Evolutionary conservation across 306 rosid genomes (phyloP).

Genomic region (Quillaja saponaria): DNA sequence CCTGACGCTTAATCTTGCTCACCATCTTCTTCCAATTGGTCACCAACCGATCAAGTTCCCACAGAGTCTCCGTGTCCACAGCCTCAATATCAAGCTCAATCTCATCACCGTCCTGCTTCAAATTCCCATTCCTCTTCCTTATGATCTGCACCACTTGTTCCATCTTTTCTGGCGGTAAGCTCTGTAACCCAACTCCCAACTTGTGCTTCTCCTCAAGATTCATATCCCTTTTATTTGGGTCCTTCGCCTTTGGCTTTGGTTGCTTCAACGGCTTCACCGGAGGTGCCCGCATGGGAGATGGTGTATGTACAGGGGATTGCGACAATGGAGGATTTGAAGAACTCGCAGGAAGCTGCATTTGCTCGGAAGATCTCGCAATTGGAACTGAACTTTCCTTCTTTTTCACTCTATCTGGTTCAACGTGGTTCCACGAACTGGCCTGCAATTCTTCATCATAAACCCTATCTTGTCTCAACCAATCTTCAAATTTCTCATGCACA

Average conservation of each 20-base stretch:
- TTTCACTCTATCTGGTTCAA: constrained; percentile 52
- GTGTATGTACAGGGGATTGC: constrained; percentile 68
- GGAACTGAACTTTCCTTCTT: constrained; percentile 41
- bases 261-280: constrained; percentile 76
- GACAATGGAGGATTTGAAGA: constrained; percentile 54
- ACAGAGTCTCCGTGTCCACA: constrained; percentile 88
- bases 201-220: constrained; percentile 87
- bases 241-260: constrained; percentile 95
- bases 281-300: constrained; percentile 58
- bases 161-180: constrained; percentile 90
- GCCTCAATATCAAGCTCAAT: constrained; percentile 97
- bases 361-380: constrained; percentile 23
- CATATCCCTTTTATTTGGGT: constrained; percentile 91
- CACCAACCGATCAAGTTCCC: constrained; percentile 96
- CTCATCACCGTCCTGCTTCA: constrained; percentile 97
- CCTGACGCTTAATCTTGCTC: constrained; percentile 90
- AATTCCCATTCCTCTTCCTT: constrained; percentile 82
- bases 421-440: constrained; percentile 80
- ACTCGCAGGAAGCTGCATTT: constrained; percentile 38
- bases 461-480: constrained; percentile 33
- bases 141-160: constrained; percentile 93
- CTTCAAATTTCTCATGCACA: constrained; percentile 47
- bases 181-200: constrained; percentile 84
- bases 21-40: constrained; percentile 89
- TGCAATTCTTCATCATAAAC: constrained; percentile 72